phyloP scores from a whole-genome alignment of 208 protist species.

The Wallacemonas sp. region DNA sequence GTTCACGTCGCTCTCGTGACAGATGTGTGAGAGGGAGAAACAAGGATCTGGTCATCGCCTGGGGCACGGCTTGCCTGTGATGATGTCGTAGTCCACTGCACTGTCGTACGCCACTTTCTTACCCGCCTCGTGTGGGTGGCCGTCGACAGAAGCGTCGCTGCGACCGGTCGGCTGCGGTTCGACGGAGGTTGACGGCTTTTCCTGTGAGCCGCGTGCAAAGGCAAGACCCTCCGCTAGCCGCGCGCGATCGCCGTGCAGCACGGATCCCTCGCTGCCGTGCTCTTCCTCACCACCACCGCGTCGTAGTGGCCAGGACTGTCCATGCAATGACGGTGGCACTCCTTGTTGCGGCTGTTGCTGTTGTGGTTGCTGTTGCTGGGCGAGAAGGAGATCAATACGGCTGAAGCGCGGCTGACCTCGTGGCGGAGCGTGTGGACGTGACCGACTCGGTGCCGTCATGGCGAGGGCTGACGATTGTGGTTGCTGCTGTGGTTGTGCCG shows the following conservation, averaged over 20 bases:
- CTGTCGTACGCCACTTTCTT: slow-evolving; percentile 3
- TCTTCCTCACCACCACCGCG: no score
- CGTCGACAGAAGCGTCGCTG: not conserved
- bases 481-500: no score
- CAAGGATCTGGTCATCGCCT: slow-evolving; percentile 11
- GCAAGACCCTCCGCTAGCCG: not conserved
- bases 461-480: not conserved
- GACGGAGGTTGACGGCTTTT: not conserved
- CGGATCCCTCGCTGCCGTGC: no score
- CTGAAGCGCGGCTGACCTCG: not conserved
- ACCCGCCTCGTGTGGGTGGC: not conserved
- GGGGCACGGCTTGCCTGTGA: not conserved
- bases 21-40: no score
- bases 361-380: not conserved
- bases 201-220: not conserved
- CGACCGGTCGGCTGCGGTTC: no score
- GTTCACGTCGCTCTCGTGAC: no score
- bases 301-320: no score
- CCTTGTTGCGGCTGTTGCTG: not conserved
- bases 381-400: slow-evolving; percentile 1
- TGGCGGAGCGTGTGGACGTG: not conserved
- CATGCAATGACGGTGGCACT: no score
- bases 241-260: no score
- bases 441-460: not conserved
- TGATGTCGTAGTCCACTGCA: slow-evolving; percentile 15